Conservation (phyloP, 805 yeast species). For the Schwanniomyces vanrijiae region DNA sequence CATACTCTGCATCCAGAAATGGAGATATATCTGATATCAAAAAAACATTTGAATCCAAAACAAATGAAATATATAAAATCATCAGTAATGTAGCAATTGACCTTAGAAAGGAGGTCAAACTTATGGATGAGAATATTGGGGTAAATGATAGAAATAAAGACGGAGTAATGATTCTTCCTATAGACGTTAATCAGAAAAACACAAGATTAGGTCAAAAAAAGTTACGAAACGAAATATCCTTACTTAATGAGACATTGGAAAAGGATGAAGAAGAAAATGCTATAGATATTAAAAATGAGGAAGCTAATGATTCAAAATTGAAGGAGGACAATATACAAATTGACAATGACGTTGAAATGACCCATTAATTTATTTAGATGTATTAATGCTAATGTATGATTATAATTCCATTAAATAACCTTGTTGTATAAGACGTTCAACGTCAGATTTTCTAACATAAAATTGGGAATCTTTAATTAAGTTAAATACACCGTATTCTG, state of each 20-base stretch:
- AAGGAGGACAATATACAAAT: not conserved
- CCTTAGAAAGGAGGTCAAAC: conserved; percentile 64
- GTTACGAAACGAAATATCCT: conserved; percentile 12
- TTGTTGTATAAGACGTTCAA: conserved; percentile 89
- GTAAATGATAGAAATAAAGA: conserved; percentile 45
- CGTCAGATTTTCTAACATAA: conserved; percentile 91
- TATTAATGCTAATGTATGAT: conserved; percentile 1
- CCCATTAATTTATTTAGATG: conserved; percentile 1
- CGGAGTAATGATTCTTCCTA: conserved; percentile 58
- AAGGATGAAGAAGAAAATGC: conserved; percentile 1
- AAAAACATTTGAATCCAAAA: conserved; percentile 42
- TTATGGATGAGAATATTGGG: conserved; percentile 60
- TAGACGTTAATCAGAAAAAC: conserved; percentile 68
- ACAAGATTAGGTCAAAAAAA: conserved; percentile 63
- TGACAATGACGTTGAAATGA: conserved; percentile 8
- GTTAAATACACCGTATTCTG: conserved; percentile 95
- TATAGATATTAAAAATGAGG: conserved; percentile 1
- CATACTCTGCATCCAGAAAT: conserved; percentile 30
- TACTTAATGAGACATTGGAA: conserved; percentile 9
- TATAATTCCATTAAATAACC: conserved; percentile 81
- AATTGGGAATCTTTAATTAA: conserved; percentile 92
- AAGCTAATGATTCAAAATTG: not conserved
- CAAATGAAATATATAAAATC: conserved; percentile 50
- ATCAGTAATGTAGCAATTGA: conserved; percentile 59
- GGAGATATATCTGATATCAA: conserved; percentile 25